Evolutionary conservation across 1,284 basidiomycete genomes (phyloP).

Genomic region (Clitocybe nebularis): DNA sequence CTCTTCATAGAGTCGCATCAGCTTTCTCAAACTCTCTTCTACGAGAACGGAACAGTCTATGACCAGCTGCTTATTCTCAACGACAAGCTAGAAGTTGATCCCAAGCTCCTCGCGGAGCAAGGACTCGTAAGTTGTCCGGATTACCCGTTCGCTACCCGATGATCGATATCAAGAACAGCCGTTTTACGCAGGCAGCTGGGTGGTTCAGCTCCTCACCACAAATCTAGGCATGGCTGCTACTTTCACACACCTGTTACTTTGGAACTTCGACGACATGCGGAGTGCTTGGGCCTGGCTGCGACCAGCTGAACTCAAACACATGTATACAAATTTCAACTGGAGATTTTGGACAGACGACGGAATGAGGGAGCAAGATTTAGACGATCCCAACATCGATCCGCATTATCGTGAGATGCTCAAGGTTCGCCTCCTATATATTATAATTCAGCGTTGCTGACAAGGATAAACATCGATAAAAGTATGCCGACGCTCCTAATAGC

Average conservation of each 20-base stretch:
- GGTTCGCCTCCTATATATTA: conserved; percentile 17
- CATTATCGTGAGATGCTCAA: conserved; percentile 55
- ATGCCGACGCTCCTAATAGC: conserved; percentile 42
- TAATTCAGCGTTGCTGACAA: neutral
- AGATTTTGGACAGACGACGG: conserved; percentile 43
- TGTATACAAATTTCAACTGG: conserved; percentile 34
- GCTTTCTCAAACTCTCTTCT: conserved; percentile 35
- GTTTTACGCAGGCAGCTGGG: conserved; percentile 36
- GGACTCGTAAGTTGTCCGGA: conserved; percentile 28
- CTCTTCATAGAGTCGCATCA: neutral
- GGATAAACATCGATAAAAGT: conserved; percentile 24
- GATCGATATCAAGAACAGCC: conserved; percentile 26
- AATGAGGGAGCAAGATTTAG: conserved; percentile 23
- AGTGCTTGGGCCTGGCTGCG: conserved; percentile 41
- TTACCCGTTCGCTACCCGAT: neutral
- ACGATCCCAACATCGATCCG: conserved; percentile 38
- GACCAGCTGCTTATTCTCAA: conserved; percentile 46
- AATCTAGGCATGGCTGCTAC: conserved; percentile 44
- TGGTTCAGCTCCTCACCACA: conserved; percentile 32
- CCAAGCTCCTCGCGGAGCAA: conserved; percentile 36
- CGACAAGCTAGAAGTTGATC: conserved; percentile 44
- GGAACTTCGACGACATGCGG: conserved; percentile 43
- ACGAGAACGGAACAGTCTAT: conserved; percentile 44
- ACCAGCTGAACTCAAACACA: conserved; percentile 28
- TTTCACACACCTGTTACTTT: conserved; percentile 47